Percentiles rank a stretch among this genome's conserved stretches.
phyloP scores from a whole-genome alignment of 1,284 basidiomycete species.

The Coriolopsis trogii region DNA sequence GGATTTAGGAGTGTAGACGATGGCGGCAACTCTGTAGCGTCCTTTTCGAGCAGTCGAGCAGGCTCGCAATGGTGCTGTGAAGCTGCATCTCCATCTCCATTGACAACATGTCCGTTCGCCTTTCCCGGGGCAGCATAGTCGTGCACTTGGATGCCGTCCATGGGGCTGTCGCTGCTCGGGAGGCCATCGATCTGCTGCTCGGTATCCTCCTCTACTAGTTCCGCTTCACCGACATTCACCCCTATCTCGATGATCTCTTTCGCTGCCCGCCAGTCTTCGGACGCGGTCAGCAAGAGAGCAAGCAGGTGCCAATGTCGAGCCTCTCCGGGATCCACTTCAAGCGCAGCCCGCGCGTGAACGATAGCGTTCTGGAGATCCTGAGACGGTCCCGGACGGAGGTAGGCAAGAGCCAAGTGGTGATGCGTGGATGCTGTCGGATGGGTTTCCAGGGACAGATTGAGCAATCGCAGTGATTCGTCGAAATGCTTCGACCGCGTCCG shows the following conservation, averaged over 20 bases:
- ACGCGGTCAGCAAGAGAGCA: slow-evolving; percentile 79
- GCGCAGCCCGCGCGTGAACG: slow-evolving; percentile 69
- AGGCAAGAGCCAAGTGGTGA: slow-evolving; percentile 82
- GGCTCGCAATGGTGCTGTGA: not conserved
- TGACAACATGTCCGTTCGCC: slow-evolving; percentile 10
- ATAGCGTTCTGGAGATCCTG: slow-evolving; percentile 74
- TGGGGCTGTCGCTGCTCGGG: slow-evolving; percentile 10
- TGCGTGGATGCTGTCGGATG: slow-evolving; percentile 65
- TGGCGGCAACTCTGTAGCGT: slow-evolving; percentile 45
- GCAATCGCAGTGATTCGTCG: slow-evolving; percentile 57
- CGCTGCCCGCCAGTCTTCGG: slow-evolving; percentile 84
- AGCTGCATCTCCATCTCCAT: slow-evolving; percentile 9
- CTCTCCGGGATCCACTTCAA: slow-evolving; percentile 76
- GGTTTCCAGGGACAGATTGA: slow-evolving; percentile 56
- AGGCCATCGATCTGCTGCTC: slow-evolving; percentile 20
- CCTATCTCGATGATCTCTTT: slow-evolving; percentile 78
- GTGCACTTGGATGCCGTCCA: slow-evolving; percentile 24
- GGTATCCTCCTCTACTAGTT: slow-evolving; percentile 41
- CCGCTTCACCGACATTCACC: slow-evolving; percentile 50
- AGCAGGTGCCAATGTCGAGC: slow-evolving; percentile 92
- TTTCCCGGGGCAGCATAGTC: slow-evolving; percentile 23
- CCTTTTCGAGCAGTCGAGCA: slow-evolving; percentile 38
- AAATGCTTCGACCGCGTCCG: slow-evolving; percentile 63
- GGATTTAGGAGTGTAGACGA: slow-evolving; percentile 53
- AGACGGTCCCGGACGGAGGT: slow-evolving; percentile 65